Base-by-base conservation (phyloP, 306 rosid genomes). In the Glycine latifolia region DNA sequence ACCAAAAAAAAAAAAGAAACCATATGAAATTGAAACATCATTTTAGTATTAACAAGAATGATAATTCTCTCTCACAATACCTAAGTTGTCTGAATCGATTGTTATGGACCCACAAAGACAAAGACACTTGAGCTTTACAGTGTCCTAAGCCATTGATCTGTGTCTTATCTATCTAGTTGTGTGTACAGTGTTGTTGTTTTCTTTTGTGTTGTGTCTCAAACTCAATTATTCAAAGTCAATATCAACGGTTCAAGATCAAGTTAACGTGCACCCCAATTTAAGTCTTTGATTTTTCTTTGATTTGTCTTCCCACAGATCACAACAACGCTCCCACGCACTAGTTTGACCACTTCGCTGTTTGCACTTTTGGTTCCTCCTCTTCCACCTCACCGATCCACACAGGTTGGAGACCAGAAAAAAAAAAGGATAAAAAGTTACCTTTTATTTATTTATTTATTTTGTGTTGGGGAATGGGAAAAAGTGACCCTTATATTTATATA, bases 261-360 rank as follows among this genome's bases (percentile, higher is more conserved):
- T 67, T 41, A 44, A 67, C 82, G 75, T 84, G 79, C 85, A 50
- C 49, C 50, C 68, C 66, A 70, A 55, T 71, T 55, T 67, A 76
- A 46, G 44, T 62, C 75, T 47, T 67, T 37, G 41, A 37, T 37
- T 37, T 37, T 37, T 37, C 41, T 37, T 66, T 71, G 26, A 79
- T 20, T 79, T 41, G 56, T 78, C 59, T 43, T 72, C 60, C 68
- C 15, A 17, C 73, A 52, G 46, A 55, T 67, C 76, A 55, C 59
- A 62, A 26, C 56, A 44, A 8, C 72, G n/a, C 47, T 59, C 61
- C 59, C 61, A 7, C 7, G 31, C 86, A 71, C 47, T 73, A 47
- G 12, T 79, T 79, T 84, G 76, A 83, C 78, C 78, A 75, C 62
- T 75, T 68, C 7, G 35, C 26, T 73, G 71, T 66, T 83, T 73